Conservation (phyloP, 202 grass and related monocot genomes). For the Dendrocalamus latiflorus region DNA sequence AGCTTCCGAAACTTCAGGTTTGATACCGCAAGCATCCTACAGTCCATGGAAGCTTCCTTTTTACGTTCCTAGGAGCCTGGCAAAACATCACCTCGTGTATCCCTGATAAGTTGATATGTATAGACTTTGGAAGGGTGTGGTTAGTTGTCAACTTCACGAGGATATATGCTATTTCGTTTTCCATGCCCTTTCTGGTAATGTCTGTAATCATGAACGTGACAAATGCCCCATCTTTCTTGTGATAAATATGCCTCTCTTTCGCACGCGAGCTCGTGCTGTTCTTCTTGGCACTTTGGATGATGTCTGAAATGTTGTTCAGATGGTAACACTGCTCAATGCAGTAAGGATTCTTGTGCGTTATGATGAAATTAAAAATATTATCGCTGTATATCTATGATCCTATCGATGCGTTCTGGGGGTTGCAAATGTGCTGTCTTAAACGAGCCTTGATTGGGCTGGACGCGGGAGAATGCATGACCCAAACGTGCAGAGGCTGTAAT, state of each 20-base stretch:
- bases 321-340: neutral
- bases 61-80: slow-evolving; percentile 36
- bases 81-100: slow-evolving; percentile 12
- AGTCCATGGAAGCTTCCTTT: slow-evolving; percentile 75
- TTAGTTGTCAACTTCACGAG: neutral
- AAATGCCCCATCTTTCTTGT: neutral
- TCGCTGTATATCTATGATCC: neutral
- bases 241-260: neutral
- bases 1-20: slow-evolving; percentile 95
- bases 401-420: neutral
- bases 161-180: neutral
- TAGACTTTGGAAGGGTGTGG: neutral
- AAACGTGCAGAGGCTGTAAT: no score
- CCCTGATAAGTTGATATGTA: neutral
- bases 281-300: neutral
- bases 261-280: neutral
- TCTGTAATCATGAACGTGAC: neutral
- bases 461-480: neutral
- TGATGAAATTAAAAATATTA: neutral
- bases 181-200: neutral
- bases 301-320: neutral
- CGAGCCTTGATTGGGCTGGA: neutral
- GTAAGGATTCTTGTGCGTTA: neutral
- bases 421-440: neutral
- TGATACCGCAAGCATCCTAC: slow-evolving; percentile 55